Percentiles rank a stretch among this genome's conserved stretches.
phyloP scores from a whole-genome alignment of 768 basidiomycete species.

The Rhodotorula toruloides region DNA sequence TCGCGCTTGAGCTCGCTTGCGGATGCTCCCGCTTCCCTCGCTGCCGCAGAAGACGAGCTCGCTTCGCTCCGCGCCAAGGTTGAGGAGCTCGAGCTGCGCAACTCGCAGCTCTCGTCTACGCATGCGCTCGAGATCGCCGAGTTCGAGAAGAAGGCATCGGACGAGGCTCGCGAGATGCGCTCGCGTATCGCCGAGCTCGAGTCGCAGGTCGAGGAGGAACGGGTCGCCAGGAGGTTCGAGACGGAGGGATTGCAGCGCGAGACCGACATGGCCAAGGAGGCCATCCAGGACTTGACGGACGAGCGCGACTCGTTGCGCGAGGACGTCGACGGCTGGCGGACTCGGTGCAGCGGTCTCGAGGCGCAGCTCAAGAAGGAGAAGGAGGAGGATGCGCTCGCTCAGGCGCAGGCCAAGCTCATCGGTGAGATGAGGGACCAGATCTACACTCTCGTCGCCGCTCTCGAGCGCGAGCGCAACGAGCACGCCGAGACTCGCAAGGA shows the following conservation, averaged over 20 bases:
- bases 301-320: conserved; percentile 79
- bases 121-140: conserved; percentile 34
- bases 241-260: conserved; percentile 73
- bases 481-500: conserved; percentile 41
- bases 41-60: conserved; percentile 28
- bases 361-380: conserved; percentile 62
- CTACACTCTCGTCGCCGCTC: conserved; percentile 48
- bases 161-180: conserved; percentile 33
- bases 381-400: conserved; percentile 39
- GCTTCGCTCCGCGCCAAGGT: conserved; percentile 29
- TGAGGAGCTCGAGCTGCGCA: conserved; percentile 21
- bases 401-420: conserved; percentile 44
- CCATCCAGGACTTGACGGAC: conserved; percentile 34
- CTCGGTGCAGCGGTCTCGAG: conserved; percentile 69
- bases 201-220: conserved; percentile 28
- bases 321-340: conserved; percentile 82
- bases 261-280: conserved; percentile 59
- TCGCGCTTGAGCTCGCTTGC: neutral
- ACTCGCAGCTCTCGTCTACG: conserved; percentile 20
- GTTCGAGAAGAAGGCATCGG: conserved; percentile 34
- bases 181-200: conserved; percentile 31
- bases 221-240: conserved; percentile 26
- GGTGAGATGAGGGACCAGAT: conserved; percentile 49
- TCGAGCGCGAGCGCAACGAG: conserved; percentile 46
- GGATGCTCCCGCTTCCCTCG: neutral